phyloP scores from a whole-genome alignment of 2,329 filamentous ascomycete species.

The Scytalidium sp. region DNA sequence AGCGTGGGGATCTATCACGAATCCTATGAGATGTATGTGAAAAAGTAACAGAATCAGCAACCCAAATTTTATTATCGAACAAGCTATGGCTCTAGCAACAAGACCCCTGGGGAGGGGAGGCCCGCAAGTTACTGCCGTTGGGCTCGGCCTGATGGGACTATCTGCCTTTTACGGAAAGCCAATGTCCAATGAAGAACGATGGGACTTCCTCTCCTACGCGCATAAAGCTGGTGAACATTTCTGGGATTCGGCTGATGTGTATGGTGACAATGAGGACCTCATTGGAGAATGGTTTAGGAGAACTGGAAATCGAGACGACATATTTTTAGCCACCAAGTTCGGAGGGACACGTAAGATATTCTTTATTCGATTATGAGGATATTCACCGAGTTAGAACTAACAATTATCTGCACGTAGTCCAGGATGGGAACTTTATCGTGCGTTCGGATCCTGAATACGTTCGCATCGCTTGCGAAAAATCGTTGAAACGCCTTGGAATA shows the following conservation, averaged over 20 bases:
- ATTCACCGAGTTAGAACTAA: constrained; percentile 28
- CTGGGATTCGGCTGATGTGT: constrained; percentile 32
- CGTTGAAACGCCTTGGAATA: constrained; percentile 27
- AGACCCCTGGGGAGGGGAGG: constrained; percentile 24
- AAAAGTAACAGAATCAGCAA: too few species aligned
- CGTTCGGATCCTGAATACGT: constrained; percentile 9
- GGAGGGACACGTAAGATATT: neutral
- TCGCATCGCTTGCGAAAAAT: constrained; percentile 40
- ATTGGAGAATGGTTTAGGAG: constrained; percentile 43
- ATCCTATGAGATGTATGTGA: too few species aligned
- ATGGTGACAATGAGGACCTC: constrained; percentile 42
- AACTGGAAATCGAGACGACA: constrained; percentile 36
- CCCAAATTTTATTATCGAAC: neutral
- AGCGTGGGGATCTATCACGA: too few species aligned
- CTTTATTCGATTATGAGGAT: constrained; percentile 8
- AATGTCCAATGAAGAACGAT: constrained; percentile 28
- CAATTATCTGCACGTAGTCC: constrained; percentile 25
- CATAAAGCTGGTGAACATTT: constrained; percentile 31
- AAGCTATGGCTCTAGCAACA: constrained; percentile 14
- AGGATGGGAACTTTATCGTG: constrained; percentile 6
- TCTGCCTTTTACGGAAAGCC: constrained; percentile 26
- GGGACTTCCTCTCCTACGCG: constrained; percentile 34
- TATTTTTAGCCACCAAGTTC: constrained; percentile 50
- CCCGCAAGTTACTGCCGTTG: constrained; percentile 21
- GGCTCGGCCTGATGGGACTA: constrained; percentile 25